A percentile compares a stretch with the other conserved stretches of the same genome.
Evolutionary conservation across 176 grass and related monocot genomes (phyloP).

Genomic region (Oryza rufipogon): DNA sequence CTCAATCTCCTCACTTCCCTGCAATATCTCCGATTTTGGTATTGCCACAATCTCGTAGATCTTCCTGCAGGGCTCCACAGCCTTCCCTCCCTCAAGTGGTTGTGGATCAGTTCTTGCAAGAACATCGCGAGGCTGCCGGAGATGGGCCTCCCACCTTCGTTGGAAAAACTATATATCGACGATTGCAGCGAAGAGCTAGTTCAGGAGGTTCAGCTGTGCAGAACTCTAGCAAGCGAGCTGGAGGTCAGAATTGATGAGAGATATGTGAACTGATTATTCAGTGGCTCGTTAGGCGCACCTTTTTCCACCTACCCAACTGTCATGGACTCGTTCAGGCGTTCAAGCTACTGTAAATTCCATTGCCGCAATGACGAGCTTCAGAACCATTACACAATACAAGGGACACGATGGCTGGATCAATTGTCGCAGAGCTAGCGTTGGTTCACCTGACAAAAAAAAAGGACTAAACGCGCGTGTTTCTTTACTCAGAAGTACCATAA

Average conservation of each 20-base stretch:
- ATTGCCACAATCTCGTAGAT: accelerated
- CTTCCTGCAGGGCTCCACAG: conserved; percentile 24
- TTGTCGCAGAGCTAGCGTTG: neutral
- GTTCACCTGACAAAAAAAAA: too few species aligned
- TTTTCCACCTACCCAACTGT: neutral
- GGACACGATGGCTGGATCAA: neutral
- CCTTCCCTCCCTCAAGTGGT: conserved; percentile 34
- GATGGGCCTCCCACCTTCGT: conserved; percentile 11
- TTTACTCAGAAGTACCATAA: neutral
- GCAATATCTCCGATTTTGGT: accelerated
- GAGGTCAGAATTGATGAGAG: accelerated
- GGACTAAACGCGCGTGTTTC: too few species aligned
- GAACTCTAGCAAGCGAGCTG: neutral
- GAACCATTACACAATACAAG: neutral
- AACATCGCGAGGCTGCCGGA: neutral
- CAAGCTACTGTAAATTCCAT: too few species aligned
- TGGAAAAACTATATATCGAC: accelerated
- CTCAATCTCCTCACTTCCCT: conserved; percentile 35
- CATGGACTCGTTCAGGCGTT: too few species aligned
- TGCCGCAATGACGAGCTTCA: neutral
- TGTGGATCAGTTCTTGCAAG: accelerated
- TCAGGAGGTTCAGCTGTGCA: conserved; percentile 1
- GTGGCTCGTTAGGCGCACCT: neutral
- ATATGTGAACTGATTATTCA: neutral
- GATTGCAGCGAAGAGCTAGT: accelerated